Evolutionary conservation across 768 basidiomycete species (phyloP).

Genomic region (Panellus pusillus): DNA sequence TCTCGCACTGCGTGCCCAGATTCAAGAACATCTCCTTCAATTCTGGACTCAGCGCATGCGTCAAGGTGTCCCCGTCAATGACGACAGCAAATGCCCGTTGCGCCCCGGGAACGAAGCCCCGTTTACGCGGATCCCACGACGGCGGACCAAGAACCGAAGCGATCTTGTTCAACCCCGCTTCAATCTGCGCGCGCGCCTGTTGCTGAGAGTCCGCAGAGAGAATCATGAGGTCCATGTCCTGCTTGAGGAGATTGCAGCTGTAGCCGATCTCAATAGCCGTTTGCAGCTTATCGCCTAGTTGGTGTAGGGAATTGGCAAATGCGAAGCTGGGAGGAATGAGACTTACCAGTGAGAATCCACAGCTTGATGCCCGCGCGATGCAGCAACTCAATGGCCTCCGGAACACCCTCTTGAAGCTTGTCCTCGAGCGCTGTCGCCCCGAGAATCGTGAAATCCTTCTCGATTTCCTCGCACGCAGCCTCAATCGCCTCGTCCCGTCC

Average conservation of each 20-base stretch:
- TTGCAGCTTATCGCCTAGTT: constrained; percentile 91
- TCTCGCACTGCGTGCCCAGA: constrained; percentile 93
- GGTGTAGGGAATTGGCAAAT: neutral
- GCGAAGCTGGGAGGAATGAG: neutral
- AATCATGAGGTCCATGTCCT: constrained; percentile 97
- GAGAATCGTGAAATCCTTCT: constrained; percentile 79
- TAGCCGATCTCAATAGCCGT: constrained; percentile 99
- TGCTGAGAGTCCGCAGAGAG: constrained; percentile 80
- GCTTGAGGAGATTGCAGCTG: constrained; percentile 92
- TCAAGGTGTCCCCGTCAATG: constrained; percentile 92
- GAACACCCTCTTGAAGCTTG: constrained; percentile 95
- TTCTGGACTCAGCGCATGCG: constrained; percentile 72
- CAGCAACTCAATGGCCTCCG: constrained; percentile 90
- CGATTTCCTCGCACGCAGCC: constrained; percentile 79
- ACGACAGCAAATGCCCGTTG: constrained; percentile 88
- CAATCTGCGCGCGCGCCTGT: constrained; percentile 80
- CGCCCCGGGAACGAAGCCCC: constrained; percentile 66
- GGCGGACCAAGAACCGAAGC: constrained; percentile 83
- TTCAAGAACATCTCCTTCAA: constrained; percentile 88
- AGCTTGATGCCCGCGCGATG: constrained; percentile 95
- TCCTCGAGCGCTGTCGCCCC: constrained; percentile 97
- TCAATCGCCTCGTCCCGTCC: constrained; percentile 93
- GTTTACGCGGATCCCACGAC: constrained; percentile 53
- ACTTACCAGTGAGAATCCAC: constrained; percentile 91
- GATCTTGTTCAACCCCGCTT: constrained; percentile 93